Evolutionary conservation across 257 asterid genomes (phyloP), one percentile per base, ranked within the genome.

Genomic region (Linderniella brevidens): DNA sequence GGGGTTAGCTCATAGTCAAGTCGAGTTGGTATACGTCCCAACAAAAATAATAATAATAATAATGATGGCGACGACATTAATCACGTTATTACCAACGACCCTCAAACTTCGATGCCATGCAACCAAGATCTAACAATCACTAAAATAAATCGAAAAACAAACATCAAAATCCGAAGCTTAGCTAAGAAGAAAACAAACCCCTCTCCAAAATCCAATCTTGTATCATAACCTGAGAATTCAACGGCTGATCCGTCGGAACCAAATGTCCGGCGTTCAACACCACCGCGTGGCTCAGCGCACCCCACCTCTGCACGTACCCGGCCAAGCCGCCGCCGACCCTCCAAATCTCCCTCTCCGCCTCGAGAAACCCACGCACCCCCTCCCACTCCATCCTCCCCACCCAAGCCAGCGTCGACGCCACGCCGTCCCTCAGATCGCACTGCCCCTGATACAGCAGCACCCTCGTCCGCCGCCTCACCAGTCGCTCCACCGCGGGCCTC

Each of bases 181-280:
- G 32, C 32, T 25, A 25, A 25, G 32, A 50, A 9, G 51, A 68
- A 73, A 77, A 83, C 70, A 64, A 46, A 7, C 84, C 92, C 58
- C 57, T 83, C 43, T 67, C 81, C 63, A 80, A 61, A 41, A 83
- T 61, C 95, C 97, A 87, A 64, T 83, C 94, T 57, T 87, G 81
- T 0, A 83, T 77, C 97, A 87, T 69, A 18, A 63, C 56, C 35
- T 70, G 92, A 49, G 95, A 59, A 52, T 87, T 71, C 37, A 77
- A 17, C 10, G 92, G 61, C 60, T 87, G 92, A 76, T 87, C 92
- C 43, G 86, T 49, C 36, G 95, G 93, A 63, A 78, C 86, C 53
- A 78, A 82, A 77, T 87, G 97, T 0, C 97, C 90, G 12, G 95
- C 93, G 60, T 65, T 74, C 71, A 74, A 53, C 53, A 87, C 81